Conservation (phyloP, 768 basidiomycete species). For the Mycena polygramma region DNA sequence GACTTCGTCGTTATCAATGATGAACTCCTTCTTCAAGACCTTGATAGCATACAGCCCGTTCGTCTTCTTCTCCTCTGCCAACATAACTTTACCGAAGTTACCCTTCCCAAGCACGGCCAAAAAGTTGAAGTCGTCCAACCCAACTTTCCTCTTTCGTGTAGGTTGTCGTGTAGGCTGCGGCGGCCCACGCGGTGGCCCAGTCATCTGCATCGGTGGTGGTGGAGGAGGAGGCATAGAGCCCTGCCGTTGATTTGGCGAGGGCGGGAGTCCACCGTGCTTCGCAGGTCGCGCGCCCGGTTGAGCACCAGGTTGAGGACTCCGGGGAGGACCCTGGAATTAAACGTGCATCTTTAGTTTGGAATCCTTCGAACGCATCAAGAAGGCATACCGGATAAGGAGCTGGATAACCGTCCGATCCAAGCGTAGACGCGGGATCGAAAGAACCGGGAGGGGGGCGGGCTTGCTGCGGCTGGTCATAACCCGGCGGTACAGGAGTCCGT, state of each 20-base stretch:
- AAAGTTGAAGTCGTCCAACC: conserved; percentile 99
- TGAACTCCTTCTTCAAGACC: conserved; percentile 99
- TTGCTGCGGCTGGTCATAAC: conserved; percentile 56
- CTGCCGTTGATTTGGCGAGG: conserved; percentile 37
- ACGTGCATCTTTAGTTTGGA: conserved; percentile 12
- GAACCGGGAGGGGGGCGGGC: conserved; percentile 46
- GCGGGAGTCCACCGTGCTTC: conserved; percentile 40
- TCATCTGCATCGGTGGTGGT: conserved; percentile 43
- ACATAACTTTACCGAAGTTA: conserved; percentile 99
- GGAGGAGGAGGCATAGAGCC: conserved; percentile 36
- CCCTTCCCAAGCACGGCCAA: conserved; percentile 98
- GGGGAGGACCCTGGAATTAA: conserved; percentile 41
- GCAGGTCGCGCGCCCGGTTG: conserved; percentile 25
- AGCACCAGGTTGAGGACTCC: conserved; percentile 30
- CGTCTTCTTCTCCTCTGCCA: conserved; percentile 97
- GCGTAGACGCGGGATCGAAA: conserved; percentile 48
- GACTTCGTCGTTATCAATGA: conserved; percentile 99
- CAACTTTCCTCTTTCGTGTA: conserved; percentile 85
- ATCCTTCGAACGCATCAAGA: conserved; percentile 31
- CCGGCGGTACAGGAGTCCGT: conserved; percentile 56
- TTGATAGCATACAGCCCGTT: conserved; percentile 97
- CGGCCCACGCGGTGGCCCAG: conserved; percentile 40
- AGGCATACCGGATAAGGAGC: conserved; percentile 54
- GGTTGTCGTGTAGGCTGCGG: conserved; percentile 56
- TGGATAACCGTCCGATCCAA: conserved; percentile 46